Base-by-base conservation (phyloP, 2,329 filamentous ascomycete genomes). In the Clarireedia monteithiana region DNA sequence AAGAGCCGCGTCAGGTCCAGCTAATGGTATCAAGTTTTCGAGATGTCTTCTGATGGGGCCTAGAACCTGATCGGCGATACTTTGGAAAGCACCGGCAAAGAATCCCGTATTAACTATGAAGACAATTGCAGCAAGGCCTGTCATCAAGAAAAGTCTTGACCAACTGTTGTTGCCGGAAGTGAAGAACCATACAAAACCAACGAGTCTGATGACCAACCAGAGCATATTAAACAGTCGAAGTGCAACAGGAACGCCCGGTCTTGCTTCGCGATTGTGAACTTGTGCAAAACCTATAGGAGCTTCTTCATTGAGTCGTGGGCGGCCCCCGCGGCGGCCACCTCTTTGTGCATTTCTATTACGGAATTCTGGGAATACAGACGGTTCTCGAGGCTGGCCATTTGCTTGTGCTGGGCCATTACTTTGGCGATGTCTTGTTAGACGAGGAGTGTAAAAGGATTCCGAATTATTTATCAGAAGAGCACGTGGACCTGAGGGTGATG, bases 141-240 rank as follows among this genome's bases (percentile, higher is more conserved):
- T 71, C 23, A 85, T 75, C 20, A 77, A 77, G 6, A 81, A 63
- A 77, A 78, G 84, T 48, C 82, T 76, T 7, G 75, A 76, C 81
- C 81, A 85, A 63, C 76, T 83, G 2, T 77, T 73, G 46, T 76
- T 74, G 0, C 79, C 77, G 9, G 77, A 76, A 0, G 82, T 84
- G 59, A 86, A 85, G 69, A 83, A 82, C 80, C 81, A 86, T 12
- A 85, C 76, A 65, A 86, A 84, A 5, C 81, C 69, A 10, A 75
- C 72, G 7, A 86, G 69, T 6, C 83, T 77, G 38, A 82, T 70
- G 1, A 84, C 62, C 51, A 85, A 73, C 83, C 82, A 86, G 27
- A 86, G 66, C 52, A 84, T 27, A 38, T 55, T 55, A 6, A 50
- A 36, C 12, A 55, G 10, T 17, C 40, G 53, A 15, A 50, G 46